Base-by-base conservation (phyloP, 148 eudicot species). In the Chenopodium quinoa region DNA sequence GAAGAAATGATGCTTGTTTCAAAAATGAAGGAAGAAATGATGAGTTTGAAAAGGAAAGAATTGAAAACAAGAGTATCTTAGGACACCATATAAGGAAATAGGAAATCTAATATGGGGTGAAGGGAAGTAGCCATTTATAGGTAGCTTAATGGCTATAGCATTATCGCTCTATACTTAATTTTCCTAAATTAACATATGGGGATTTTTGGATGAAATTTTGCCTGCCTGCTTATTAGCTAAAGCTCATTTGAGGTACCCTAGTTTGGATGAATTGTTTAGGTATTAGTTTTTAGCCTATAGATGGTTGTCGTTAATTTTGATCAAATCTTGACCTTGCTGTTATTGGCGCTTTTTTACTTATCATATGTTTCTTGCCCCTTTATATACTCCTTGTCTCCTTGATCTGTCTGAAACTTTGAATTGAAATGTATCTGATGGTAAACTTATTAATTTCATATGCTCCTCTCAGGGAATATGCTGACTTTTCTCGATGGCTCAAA, bases 401-500 rank as follows among this genome's bases (percentile, higher is more conserved):
- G n/a, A 52, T 64, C 13, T 71, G 44, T 44, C 20, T 20, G 44
- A 40, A 7, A 40, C 44, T 40, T 7, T 40, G 63, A 64, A 73
- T 7, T 56, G 40, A 22, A 47, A 5, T 46, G 16, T 34, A 1
- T 17, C 67, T 77, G 77, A 70, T 27, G 3, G 71, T 27, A 37
- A 29, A 63, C 46, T 63, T 40, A 78, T 73, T 4, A 20, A 52
- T 77, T 65, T 16, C 25, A 54, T 47, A 31, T 73, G 2, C 47
- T 63, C 23, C 54, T 82, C 66, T 56, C 85, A 96, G 99, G 95
- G 65, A 96, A 96, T 75, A 93, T 90, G 92, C 84, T 96, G 84
- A 80, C 90, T 37, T 96, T 96, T 82, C 72, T 86, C 75, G 97
- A 89, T 85, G 98, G 91, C 78, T 76, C 84, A 8, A 96, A 94